Conservation (phyloP, 108 stramenopile species). For the Nannochloropsis salina region DNA sequence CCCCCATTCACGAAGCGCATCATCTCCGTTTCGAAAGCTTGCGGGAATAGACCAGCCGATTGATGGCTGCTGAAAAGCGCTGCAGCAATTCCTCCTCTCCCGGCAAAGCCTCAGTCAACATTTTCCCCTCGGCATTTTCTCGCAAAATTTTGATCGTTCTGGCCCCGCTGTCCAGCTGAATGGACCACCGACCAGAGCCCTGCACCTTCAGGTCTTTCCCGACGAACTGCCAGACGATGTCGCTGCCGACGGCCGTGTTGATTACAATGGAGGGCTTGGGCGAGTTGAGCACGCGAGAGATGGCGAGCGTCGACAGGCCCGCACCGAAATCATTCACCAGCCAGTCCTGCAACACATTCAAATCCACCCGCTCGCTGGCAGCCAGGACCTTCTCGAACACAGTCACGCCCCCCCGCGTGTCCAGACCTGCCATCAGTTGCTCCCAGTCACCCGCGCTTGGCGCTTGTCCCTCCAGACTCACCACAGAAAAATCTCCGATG, state of each 20-base stretch:
- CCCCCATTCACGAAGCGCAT: too few relatives aligned
- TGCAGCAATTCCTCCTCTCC: conserved; percentile 13
- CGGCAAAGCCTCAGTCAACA: not conserved
- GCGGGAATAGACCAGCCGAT: not conserved
- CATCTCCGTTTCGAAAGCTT: not conserved
- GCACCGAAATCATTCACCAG: not conserved
- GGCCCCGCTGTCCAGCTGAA: not conserved
- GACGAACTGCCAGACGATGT: conserved; percentile 17
- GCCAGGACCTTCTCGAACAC: not conserved
- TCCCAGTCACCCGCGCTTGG: not conserved
- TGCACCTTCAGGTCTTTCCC: not conserved
- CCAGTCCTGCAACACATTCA: not conserved
- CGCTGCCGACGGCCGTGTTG: not conserved
- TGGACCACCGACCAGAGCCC: not conserved
- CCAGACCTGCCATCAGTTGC: not conserved
- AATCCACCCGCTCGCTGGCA: conserved; percentile 9
- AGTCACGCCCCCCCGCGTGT: not conserved
- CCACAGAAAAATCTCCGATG: not conserved
- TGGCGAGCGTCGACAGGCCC: not conserved
- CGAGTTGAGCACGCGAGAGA: not conserved
- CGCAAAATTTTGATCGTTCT: not conserved
- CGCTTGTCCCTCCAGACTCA: conserved; percentile 19
- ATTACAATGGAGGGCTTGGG: not conserved
- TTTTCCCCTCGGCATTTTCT: not conserved
- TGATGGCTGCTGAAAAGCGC: conserved; percentile 1